Conservation (phyloP, 345 rosid genomes). For the Microcos paniculata region DNA sequence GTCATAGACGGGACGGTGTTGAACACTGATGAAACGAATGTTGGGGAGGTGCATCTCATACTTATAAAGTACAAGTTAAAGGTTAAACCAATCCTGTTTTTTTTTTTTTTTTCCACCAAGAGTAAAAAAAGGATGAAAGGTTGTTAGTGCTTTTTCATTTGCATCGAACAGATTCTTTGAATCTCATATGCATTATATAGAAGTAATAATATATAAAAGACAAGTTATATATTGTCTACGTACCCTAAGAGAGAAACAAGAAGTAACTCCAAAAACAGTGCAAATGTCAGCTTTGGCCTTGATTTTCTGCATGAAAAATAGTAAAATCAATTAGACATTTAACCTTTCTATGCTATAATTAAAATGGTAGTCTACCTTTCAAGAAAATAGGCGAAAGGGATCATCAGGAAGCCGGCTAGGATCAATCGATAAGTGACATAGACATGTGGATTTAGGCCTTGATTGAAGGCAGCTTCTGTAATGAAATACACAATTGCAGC, state of each 20-base stretch:
- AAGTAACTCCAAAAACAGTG: conserved; percentile 50
- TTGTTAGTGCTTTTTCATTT: no score
- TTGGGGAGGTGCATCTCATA: conserved; percentile 48
- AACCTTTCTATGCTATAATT: no score
- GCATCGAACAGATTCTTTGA: no score
- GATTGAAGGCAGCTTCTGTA: conserved; percentile 60
- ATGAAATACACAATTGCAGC: conserved; percentile 52
- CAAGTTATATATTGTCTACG: no score
- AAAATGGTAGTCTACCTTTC: conserved; percentile 46
- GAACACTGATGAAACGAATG: conserved; percentile 41
- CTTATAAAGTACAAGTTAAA: conserved; percentile 51
- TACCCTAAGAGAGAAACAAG: conserved; percentile 63
- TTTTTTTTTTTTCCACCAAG: no score
- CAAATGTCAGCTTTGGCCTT: conserved; percentile 53
- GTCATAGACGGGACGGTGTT: conserved; percentile 46
- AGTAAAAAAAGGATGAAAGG: no score
- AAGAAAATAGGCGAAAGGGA: conserved; percentile 58
- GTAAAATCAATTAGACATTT: background rate
- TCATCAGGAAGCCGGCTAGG: conserved; percentile 37
- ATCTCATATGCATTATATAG: no score
- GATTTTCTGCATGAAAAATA: conserved; percentile 39
- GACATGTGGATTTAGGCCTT: conserved; percentile 67
- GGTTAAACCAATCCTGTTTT: conserved; percentile 46
- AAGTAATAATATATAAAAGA: no score
- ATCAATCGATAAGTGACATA: conserved; percentile 55